These are phyloP conservation scores for Pseudocercospora fuligena DNA, from an alignment of 2,329 filamentous ascomycete species.

Conservation along the genomic window DNA sequence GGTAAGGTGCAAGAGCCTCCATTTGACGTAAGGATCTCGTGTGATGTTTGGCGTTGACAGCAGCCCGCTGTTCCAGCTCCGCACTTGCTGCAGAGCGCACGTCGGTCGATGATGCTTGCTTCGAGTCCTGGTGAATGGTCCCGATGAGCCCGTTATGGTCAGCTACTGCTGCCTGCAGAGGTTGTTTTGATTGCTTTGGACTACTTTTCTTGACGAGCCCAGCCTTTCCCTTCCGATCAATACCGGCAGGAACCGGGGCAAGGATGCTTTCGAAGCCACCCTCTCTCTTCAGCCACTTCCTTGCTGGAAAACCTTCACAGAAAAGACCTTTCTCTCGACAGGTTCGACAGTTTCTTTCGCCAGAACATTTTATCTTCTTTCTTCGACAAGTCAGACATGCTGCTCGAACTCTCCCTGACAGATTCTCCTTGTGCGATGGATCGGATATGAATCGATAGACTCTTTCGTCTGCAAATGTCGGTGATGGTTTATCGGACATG, in stretches of 20 bases:
- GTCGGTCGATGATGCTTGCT: conserved; percentile 10
- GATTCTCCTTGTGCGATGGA: conserved; percentile 36
- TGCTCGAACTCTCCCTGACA: conserved; percentile 35
- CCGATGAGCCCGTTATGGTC: background rate
- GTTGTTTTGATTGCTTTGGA: background rate
- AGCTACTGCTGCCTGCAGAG: background rate
- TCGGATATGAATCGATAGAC: conserved; percentile 35
- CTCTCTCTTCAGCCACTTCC: conserved; percentile 29
- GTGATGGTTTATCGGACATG: conserved; percentile 22
- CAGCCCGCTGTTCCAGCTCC: background rate
- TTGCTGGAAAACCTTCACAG: conserved; percentile 33
- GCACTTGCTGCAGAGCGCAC: background rate
- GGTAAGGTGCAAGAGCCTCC: conserved; percentile 5
- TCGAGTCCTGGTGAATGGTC: background rate
- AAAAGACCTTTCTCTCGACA: conserved; percentile 34
- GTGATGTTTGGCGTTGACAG: background rate
- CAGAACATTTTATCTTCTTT: conserved; percentile 38
- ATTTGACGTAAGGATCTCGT: background rate
- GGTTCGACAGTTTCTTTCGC: conserved; percentile 30
- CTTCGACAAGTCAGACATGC: conserved; percentile 35
- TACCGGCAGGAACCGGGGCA: conserved; percentile 10
- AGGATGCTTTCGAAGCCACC: background rate
- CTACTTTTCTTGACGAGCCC: conserved; percentile 6
- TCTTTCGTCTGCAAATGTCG: conserved; percentile 18
- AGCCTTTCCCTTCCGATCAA: conserved; percentile 16